Percentiles rank a stretch among this genome's conserved stretches.
These are phyloP conservation scores for Pilatotrama ljubarskyi DNA, from an alignment of 768 basidiomycete genomes.

Conservation along the genomic window DNA sequence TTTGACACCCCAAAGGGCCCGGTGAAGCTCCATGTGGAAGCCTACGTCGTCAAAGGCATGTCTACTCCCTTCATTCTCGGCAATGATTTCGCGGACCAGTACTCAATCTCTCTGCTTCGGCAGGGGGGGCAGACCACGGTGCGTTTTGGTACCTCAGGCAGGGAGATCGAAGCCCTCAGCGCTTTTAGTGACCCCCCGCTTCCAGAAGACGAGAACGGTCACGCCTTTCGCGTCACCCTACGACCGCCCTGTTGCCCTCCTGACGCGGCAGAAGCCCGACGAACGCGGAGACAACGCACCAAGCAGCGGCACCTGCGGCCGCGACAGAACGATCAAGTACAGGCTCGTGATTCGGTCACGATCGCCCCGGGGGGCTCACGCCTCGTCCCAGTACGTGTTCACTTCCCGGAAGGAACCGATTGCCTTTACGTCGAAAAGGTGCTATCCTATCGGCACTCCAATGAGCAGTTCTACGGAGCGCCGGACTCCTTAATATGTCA, in stretches of 20 bases:
- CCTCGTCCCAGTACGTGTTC: neutral
- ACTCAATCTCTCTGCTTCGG: constrained; percentile 32
- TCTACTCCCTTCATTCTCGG: constrained; percentile 26
- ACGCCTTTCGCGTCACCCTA: too few relatives aligned
- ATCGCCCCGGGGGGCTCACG: constrained; percentile 1
- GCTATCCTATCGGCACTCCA: neutral
- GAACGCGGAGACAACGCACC: neutral
- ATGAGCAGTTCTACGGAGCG: neutral
- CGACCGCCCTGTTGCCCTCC: too few relatives aligned
- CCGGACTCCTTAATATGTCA: constrained; percentile 1
- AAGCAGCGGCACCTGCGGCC: neutral
- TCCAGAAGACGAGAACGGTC: too few relatives aligned
- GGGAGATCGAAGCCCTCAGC: too few relatives aligned
- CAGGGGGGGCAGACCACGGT: constrained; percentile 18
- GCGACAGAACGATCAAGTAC: neutral
- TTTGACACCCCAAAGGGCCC: constrained; percentile 28
- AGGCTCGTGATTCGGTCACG: neutral
- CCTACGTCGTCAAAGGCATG: constrained; percentile 28
- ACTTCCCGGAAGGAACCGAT: neutral
- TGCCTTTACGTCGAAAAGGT: constrained; percentile 1
- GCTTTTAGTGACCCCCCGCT: too few relatives aligned
- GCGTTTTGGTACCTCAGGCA: constrained; percentile 21
- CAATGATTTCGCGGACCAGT: constrained; percentile 34
- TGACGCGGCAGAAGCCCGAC: too few relatives aligned
- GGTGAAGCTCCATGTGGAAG: constrained; percentile 26